Conservation (phyloP, 73 alveolate species). For the Paramecium octaurelia region DNA sequence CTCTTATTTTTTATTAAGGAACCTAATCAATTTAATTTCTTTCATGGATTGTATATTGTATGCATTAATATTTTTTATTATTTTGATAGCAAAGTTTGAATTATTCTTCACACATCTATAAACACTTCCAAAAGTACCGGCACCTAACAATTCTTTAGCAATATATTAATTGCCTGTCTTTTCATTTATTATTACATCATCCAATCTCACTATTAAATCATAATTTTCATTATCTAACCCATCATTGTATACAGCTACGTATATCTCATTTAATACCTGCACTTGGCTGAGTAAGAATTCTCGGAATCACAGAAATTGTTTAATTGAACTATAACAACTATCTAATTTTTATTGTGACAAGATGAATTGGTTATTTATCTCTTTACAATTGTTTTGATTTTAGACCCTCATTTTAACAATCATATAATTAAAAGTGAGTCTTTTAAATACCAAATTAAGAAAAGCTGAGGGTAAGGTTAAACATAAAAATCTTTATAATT, state of each 20-base stretch:
- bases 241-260: background rate
- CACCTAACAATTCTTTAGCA: background rate
- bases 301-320: background rate
- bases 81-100: background rate
- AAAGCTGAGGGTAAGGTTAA: background rate
- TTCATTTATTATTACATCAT: background rate
- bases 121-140: background rate
- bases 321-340: background rate
- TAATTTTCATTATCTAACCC: conserved; percentile 10
- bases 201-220: background rate
- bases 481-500: background rate
- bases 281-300: background rate
- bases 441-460: background rate
- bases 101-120: background rate
- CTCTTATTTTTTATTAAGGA: background rate
- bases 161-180: background rate
- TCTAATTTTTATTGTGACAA: background rate
- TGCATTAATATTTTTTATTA: background rate
- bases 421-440: background rate
- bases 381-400: background rate
- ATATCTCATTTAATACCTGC: background rate
- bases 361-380: background rate
- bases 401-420: background rate
- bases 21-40: background rate
- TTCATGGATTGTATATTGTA: background rate